phyloP scores from a whole-genome alignment of 1,139 yeast species.

The Hanseniaspora sp. region DNA sequence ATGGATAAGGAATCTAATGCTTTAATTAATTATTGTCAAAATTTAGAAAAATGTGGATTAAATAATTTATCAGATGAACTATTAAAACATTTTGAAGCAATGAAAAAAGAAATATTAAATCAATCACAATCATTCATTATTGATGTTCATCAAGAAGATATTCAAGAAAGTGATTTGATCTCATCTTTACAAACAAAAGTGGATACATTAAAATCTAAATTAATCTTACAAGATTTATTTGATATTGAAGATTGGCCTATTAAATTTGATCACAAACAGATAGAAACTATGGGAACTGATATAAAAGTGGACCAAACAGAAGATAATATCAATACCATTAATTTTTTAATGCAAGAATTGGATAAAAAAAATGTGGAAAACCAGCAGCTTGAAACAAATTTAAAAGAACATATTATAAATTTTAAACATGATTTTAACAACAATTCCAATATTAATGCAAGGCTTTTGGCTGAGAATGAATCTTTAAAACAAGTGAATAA shows the following conservation, averaged over 20 bases:
- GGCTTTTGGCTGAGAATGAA: conserved; percentile 19
- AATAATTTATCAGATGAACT: conserved; percentile 17
- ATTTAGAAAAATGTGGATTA: conserved; percentile 20
- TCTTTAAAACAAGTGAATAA: conserved; percentile 20
- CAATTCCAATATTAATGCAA: background rate
- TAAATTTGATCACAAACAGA: background rate
- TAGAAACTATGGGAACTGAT: background rate
- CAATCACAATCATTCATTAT: background rate
- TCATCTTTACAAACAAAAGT: conserved; percentile 30
- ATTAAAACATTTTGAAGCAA: conserved; percentile 16
- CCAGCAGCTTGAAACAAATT: conserved; percentile 23
- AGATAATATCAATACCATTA: background rate
- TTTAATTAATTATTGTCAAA: conserved; percentile 15
- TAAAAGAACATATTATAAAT: conserved; percentile 24
- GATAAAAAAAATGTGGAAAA: conserved; percentile 19
- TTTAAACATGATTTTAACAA: conserved; percentile 18
- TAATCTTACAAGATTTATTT: conserved; percentile 30
- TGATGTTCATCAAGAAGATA: background rate
- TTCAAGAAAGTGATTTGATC: background rate
- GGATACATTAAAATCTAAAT: conserved; percentile 31
- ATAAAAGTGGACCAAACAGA: background rate
- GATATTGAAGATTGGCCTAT: conserved; percentile 18
- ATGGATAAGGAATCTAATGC: conserved; percentile 1
- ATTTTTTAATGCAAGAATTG: conserved; percentile 17
- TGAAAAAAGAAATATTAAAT: conserved; percentile 15